These are phyloP conservation scores for Mycothermus thermophilus DNA, from an alignment of 495 filamentous ascomycete genomes.

Conservation along the genomic window DNA sequence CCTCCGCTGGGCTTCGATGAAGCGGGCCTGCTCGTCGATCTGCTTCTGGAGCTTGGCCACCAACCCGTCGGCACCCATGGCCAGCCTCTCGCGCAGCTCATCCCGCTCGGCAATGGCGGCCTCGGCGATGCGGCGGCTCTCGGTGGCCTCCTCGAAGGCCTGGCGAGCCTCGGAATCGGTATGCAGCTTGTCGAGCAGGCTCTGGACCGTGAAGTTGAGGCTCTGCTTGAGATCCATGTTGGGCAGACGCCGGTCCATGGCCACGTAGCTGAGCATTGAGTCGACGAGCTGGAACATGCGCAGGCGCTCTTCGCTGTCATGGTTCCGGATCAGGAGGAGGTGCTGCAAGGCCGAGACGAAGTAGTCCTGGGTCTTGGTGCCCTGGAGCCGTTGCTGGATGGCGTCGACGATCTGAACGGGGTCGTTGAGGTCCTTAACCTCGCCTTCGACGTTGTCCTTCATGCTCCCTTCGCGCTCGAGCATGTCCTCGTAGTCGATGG, in stretches of 20 bases:
- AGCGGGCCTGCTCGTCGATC: conserved; percentile 75
- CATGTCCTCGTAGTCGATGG: conserved; percentile 95
- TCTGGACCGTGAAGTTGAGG: conserved; percentile 94
- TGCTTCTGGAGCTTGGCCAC: conserved; percentile 89
- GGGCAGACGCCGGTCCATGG: conserved; percentile 90
- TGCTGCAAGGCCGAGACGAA: conserved; percentile 94
- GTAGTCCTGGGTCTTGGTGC: conserved; percentile 79
- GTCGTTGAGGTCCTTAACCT: conserved; percentile 88
- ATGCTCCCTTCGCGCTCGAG: conserved; percentile 85
- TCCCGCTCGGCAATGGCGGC: conserved; percentile 91
- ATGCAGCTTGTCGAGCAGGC: conserved; percentile 82
- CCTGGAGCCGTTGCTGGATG: conserved; percentile 74
- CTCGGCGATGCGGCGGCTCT: conserved; percentile 83
- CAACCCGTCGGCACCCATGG: conserved; percentile 83
- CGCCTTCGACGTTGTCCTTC: conserved; percentile 78
- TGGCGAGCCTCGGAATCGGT: conserved; percentile 90
- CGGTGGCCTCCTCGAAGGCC: conserved; percentile 76
- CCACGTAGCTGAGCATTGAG: conserved; percentile 95
- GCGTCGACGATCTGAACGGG: conserved; percentile 87
- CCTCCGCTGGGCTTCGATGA: conserved; percentile 77
- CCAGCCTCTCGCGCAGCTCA: conserved; percentile 86
- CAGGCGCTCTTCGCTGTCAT: conserved; percentile 79
- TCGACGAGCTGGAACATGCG: conserved; percentile 98
- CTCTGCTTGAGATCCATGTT: conserved; percentile 97
- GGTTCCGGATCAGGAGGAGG: conserved; percentile 83